These are phyloP conservation scores for Beta lomatogona DNA, from an alignment of 179 eudicot species.

Conservation along the genomic window DNA sequence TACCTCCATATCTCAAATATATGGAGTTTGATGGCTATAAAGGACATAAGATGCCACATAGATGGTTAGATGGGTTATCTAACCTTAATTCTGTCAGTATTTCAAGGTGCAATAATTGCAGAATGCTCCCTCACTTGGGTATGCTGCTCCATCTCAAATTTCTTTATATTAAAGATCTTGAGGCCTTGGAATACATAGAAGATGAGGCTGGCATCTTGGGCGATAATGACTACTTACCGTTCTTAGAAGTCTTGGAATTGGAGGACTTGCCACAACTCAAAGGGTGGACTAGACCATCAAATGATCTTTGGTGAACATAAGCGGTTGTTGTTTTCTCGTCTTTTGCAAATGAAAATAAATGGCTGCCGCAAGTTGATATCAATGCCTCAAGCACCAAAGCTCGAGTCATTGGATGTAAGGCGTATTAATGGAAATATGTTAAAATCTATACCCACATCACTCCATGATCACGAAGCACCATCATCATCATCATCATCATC, in stretches of 20 bases:
- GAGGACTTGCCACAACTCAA: not conserved
- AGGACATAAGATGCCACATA: not conserved
- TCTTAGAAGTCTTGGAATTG: not conserved
- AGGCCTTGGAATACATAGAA: constrained; percentile 20
- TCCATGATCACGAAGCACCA: not conserved
- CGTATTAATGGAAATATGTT: not conserved
- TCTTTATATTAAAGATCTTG: not conserved
- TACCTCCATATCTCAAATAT: constrained; percentile 10
- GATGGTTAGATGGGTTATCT: not conserved
- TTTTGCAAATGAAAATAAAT: not conserved
- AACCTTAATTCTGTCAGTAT: not conserved
- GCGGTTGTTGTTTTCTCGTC: constrained; percentile 1
- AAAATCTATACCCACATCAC: not conserved
- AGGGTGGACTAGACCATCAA: constrained; percentile 5
- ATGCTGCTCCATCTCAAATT: constrained; percentile 2
- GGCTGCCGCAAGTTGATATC: not conserved
- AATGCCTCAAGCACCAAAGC: constrained; percentile 16
- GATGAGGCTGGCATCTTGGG: not conserved
- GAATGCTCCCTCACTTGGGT: constrained; percentile 15
- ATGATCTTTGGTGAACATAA: not conserved
- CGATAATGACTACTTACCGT: not conserved
- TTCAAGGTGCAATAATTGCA: not conserved
- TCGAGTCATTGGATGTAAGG: not conserved
- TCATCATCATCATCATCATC: not conserved
- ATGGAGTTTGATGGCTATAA: not conserved